Evolutionary conservation across 176 grass and related monocot species (phyloP).

Genomic region (Aegilops speltoides): DNA sequence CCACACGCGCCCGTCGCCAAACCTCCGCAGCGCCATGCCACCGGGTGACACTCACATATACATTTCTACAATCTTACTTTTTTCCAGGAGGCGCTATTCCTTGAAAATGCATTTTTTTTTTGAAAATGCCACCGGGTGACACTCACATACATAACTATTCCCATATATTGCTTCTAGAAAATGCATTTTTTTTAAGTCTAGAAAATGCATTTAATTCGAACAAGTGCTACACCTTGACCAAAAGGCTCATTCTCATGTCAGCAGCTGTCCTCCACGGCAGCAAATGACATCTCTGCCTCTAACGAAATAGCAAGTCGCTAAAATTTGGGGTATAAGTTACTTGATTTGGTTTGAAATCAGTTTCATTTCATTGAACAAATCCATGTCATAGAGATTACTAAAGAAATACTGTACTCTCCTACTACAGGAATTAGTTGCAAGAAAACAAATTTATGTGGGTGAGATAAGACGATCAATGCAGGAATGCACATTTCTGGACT

Average conservation of each 20-base stretch:
- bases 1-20: too few relatives aligned
- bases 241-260: not conserved
- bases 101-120: too few relatives aligned
- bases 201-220: not conserved
- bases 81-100: not conserved
- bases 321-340: not conserved
- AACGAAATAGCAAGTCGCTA: not conserved
- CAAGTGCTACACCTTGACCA: not conserved
- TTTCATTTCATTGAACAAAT: not conserved
- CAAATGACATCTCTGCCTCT: not conserved
- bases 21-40: too few relatives aligned
- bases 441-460: not conserved
- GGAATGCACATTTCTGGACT: not conserved
- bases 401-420: not conserved
- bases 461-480: not conserved
- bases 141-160: too few relatives aligned
- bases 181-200: not conserved
- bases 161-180: not conserved
- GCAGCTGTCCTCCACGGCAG: not conserved
- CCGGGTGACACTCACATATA: not conserved
- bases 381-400: not conserved
- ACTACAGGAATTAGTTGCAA: not conserved
- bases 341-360: not conserved
- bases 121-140: too few relatives aligned
- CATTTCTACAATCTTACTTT: not conserved